Base-by-base conservation (phyloP, 2,329 filamentous ascomycete species). In the Torrubiellomyces zombiae region DNA sequence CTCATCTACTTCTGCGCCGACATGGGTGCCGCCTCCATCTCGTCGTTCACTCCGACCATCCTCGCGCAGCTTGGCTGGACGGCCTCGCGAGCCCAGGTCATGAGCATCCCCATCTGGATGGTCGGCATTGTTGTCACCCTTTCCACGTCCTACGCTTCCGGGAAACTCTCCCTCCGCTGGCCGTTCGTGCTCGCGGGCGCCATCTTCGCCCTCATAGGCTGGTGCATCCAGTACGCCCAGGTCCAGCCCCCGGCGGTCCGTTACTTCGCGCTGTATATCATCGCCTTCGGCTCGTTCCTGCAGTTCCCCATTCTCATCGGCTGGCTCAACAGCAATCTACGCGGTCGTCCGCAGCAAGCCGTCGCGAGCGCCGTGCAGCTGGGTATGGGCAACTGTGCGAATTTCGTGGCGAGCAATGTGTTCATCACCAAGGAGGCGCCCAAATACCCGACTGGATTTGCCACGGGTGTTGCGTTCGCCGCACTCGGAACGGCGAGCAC, bases 11-110 rank as follows among this genome's bases (percentile, higher is more conserved):
- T 60, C 8, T 63, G 60, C 38, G 59, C 62, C 48, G 32, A 41
- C 28, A 34, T 40, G 14, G 60, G 60, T 14, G 56, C 55, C 6
- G 56, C 53, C 30, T 55, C 55, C 3, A 36, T 59, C n/a, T 57
- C 52, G 6, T 61, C 61, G 40, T 63, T 62, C 36, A 60, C 60
- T 31, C 58, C 58, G 0, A 60, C 57, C 1, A 47, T 62, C 18
- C 54, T 60, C 21, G 40, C 51, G 15, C 54, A 52, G 3, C 49
- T 63, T 1, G 56, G 57, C 11, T 63, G 59, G 34, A 31, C 53
- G 38, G 18, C 43, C 38, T 45, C 47, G 14, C 50, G 48, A 20
- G 56, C 56, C 0, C 56, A 60, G 28, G 58, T 58, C 39, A 60
- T 59, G 55, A 42, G 37, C 3, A 35, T 43, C 6, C 40, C 40